A percentile compares a stretch with the other conserved stretches of the same genome.
Evolutionary conservation across 306 rosid genomes (phyloP).

Genomic region (Albizia julibrissin): DNA sequence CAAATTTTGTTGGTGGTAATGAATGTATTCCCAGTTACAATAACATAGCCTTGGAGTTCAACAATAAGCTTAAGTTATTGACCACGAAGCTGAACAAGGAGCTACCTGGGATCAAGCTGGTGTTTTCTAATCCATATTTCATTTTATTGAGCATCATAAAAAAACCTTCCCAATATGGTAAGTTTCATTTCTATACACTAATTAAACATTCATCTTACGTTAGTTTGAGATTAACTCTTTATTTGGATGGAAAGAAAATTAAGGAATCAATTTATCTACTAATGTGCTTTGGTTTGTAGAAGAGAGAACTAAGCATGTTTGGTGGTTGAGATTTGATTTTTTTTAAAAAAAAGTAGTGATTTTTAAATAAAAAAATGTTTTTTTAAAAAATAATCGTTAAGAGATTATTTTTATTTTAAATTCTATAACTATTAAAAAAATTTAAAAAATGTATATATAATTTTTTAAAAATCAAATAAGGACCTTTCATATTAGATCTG

Average conservation of each 20-base stretch:
- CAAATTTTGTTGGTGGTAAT: conserved; percentile 41
- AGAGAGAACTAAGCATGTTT: no score
- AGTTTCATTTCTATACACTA: not conserved
- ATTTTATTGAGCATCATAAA: conserved; percentile 32
- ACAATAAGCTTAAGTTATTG: conserved; percentile 41
- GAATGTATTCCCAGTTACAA: conserved; percentile 45
- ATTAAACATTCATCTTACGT: not conserved
- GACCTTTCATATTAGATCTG: accelerated
- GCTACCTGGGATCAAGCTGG: conserved; percentile 42
- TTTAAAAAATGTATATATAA: no score
- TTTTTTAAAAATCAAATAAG: no score
- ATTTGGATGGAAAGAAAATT: no score
- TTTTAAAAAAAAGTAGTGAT: no score
- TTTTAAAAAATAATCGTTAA: no score
- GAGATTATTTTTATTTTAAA: no score
- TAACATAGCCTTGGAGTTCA: conserved; percentile 45
- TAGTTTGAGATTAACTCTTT: not conserved
- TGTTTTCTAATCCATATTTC: conserved; percentile 41
- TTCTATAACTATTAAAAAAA: no score
- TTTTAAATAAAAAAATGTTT: no score
- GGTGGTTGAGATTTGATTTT: no score
- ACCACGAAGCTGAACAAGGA: conserved; percentile 40
- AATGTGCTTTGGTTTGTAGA: no score
- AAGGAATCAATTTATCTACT: no score
- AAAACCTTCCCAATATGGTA: conserved; percentile 43